Evolutionary conservation across 176 grass and related monocot species (phyloP), one percentile per base, ranked within the genome.

Genomic region (Panicum miliaceum): DNA sequence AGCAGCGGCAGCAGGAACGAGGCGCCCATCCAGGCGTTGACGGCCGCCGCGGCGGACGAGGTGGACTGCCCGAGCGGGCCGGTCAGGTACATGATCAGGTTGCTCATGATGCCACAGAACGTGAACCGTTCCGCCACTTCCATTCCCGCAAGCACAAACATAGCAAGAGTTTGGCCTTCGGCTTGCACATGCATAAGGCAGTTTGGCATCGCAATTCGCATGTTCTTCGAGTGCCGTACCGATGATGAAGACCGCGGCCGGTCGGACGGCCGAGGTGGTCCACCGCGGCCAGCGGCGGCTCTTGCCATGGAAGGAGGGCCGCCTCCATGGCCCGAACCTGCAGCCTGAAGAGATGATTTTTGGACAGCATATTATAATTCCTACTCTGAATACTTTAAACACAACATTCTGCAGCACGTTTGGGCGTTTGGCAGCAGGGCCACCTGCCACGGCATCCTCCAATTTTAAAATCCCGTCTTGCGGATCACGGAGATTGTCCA

Each of bases 201-300:
- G 3, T 41, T 41, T 41, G 40, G 40, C 40, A 7, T 4, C 40
- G 37, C 37, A 40, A 40, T 40, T 40, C n/a, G 40, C 40, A 4
- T 41, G 40, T 41, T 41, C 40, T 41, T 46, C 43, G 0, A 13
- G 38, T 45, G 6, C 4, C 18, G 8, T 60, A 91, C 90, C 81
- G 69, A 91, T 65, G 85, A 91, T 84, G 78, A 93, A 93, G 65
- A 90, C 54, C 42, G 71, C 91, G 11, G 91, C 78, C 2, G 56
- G 77, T 84, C 1, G 77, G 91, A 8, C 56, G 48, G 64, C 91
- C 84, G 51, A 48, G 56, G 76, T 79, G 77, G 26, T 93, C 91
- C 4, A 93, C 88, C 19, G 83, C 77, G 22, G 61, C 61, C 7
- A 69, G 25, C 32, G 56, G 66, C 35, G 57, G 57, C 54, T 64